Evolutionary conservation across 176 grass and related monocot genomes (phyloP), one percentile per base, ranked within the genome.

Genomic region (Tuctoria greenei): DNA sequence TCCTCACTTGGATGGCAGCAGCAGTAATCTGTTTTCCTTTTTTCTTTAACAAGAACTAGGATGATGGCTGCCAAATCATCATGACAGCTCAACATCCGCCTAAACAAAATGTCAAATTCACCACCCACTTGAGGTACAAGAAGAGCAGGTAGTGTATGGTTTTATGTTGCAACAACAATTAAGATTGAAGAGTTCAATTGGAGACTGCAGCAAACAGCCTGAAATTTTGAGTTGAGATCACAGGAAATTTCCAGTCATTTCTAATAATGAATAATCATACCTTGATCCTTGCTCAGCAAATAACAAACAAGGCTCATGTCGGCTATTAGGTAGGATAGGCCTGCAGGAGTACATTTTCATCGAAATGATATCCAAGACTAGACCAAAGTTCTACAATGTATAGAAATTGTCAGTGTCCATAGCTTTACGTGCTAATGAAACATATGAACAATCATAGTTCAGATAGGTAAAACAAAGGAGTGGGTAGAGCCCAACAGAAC

Each of bases 71-170:
- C 44, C 2, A 46, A 46, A 61, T 31, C 23, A 60, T 38, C 41
- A 18, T 58, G 72, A 43, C 17, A 44, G 28, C 10, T n/a, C 55
- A 13, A 12, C n/a, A 3, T 8, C 20, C 14, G 24, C 23, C 51
- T 60, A 61, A 75, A 61, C 56, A 31, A 45, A 61, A 46, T 31
- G 44, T 27, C 35, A 76, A 35, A 18, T 20, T 58, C 63, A 62
- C 73, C 26, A 76, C 26, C 62, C 72, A 37, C 73, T 75, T 46
- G 56, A 75, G 72, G 55, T 61, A 75, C 73, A 75, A 4, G 72
- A 43, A 42, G 23, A 62, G 31, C 40, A 75, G 40, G 24, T 47
- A 46, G 73, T 58, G 35, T 69, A 51, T n/a, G 11, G 18, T 3
- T 27, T 77, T 65, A 59, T 13, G 16, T 18, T 64, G 15, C 39